Percentiles rank a stretch among this genome's conserved stretches.
Conservation (phyloP, 176 grass and related monocot species). For the Juncus inflexus region DNA sequence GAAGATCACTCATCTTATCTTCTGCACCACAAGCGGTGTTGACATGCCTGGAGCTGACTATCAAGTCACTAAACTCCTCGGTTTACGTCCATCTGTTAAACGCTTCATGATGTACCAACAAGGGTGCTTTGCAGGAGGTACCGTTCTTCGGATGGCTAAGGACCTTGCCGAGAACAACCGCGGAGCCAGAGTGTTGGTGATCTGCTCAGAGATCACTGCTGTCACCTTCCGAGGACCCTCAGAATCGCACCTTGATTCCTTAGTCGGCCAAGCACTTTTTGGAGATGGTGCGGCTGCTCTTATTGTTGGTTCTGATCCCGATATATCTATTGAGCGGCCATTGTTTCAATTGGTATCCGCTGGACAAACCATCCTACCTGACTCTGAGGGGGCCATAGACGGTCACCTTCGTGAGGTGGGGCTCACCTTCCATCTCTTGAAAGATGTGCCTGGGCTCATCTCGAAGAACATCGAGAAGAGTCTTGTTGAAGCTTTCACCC, state of each 20-base stretch:
- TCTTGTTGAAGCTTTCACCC: neutral
- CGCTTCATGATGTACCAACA: slow-evolving; percentile 33
- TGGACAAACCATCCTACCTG: neutral
- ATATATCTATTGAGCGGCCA: neutral
- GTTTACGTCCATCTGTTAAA: slow-evolving; percentile 25
- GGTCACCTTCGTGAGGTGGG: slow-evolving; percentile 1
- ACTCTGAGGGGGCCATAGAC: neutral
- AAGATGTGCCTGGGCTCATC: neutral
- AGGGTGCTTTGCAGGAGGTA: slow-evolving; percentile 21
- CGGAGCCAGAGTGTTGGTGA: slow-evolving; percentile 4
- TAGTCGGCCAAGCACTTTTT: slow-evolving; percentile 1
- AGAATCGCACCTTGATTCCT: neutral
- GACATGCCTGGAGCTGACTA: slow-evolving; percentile 24
- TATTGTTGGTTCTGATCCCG: slow-evolving; percentile 2
- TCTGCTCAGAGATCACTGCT: slow-evolving; percentile 2
- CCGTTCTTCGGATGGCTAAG: slow-evolving; percentile 26
- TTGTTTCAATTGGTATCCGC: neutral
- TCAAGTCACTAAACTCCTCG: slow-evolving; percentile 24
- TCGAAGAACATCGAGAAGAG: too few species aligned
- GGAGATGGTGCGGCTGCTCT: neutral
- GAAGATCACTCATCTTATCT: slow-evolving; percentile 23
- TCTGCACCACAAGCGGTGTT: slow-evolving; percentile 28
- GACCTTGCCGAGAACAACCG: slow-evolving; percentile 30
- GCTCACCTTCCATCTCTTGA: neutral
- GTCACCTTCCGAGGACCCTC: neutral